Evolutionary conservation across 768 basidiomycete species (phyloP).

Genomic region (Porpolomopsis calyptriformis): DNA sequence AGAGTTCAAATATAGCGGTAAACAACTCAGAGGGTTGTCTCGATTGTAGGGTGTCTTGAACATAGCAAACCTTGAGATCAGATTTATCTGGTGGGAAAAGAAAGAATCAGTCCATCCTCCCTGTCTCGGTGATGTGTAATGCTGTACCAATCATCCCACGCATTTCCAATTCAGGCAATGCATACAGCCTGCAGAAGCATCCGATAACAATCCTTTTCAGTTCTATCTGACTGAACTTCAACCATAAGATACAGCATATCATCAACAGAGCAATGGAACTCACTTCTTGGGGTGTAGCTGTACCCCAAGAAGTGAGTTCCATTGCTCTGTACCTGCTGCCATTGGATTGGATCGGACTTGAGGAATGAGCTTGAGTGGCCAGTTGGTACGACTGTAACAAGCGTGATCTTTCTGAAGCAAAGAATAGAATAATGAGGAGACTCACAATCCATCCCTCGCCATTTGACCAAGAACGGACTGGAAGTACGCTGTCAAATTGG

Average conservation of each 20-base stretch:
- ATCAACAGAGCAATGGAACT: neutral
- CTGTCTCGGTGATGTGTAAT: neutral
- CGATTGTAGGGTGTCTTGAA: neutral
- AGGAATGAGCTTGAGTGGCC: neutral
- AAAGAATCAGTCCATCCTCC: neutral
- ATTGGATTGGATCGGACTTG: constrained; percentile 3
- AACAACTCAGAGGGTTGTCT: neutral
- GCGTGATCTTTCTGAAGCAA: constrained; percentile 1
- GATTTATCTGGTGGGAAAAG: neutral
- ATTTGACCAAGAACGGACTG: neutral
- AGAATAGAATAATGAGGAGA: constrained; percentile 3
- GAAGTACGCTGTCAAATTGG: constrained; percentile 1
- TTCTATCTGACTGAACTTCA: constrained; percentile 3
- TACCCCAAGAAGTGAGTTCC: too few species aligned
- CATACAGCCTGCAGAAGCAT: constrained; percentile 6
- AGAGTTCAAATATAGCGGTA: constrained; percentile 1
- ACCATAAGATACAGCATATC: neutral
- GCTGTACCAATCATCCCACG: neutral
- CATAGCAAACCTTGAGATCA: constrained; percentile 1
- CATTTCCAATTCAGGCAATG: neutral
- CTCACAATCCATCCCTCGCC: constrained; percentile 1
- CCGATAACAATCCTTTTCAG: neutral
- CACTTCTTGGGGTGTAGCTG: neutral
- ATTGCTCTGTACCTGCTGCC: neutral
- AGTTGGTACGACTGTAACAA: constrained; percentile 4